Evolutionary conservation across 352 stramenopile genomes (phyloP).

Genomic region (Poterioochromonas sp.): DNA sequence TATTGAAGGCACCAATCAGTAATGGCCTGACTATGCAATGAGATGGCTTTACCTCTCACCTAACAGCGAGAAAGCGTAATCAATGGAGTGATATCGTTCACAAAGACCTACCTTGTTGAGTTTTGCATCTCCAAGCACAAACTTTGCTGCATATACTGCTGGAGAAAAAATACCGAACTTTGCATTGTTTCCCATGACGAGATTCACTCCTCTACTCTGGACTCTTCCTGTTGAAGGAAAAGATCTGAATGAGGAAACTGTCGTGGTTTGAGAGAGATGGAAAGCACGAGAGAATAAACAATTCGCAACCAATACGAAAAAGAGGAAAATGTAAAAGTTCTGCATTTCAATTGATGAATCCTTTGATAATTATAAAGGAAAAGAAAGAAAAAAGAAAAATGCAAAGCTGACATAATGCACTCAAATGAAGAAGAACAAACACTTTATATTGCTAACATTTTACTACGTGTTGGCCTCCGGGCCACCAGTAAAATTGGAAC

Average conservation of each 20-base stretch:
- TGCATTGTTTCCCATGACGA: background rate
- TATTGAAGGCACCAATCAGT: background rate
- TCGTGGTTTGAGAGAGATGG: too few species aligned
- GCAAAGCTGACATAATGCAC: too few species aligned
- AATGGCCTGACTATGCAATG: background rate
- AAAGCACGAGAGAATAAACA: too few species aligned
- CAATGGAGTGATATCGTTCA: background rate
- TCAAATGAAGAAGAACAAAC: too few species aligned
- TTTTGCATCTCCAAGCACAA: background rate
- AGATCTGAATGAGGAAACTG: too few species aligned
- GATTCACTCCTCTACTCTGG: background rate
- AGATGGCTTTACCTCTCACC: background rate
- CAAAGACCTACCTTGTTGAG: background rate
- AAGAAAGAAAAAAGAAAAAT: too few species aligned
- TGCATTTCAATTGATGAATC: too few species aligned
- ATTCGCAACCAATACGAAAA: too few species aligned
- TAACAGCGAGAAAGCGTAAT: background rate
- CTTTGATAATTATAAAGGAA: too few species aligned
- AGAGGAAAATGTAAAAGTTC: too few species aligned
- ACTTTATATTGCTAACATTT: slow-evolving; percentile 21
- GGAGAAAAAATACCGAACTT: slow-evolving; percentile 8
- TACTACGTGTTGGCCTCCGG: slow-evolving; percentile 1
- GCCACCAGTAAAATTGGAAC: slow-evolving; percentile 52
- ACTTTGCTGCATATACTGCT: background rate
- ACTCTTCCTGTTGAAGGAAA: too few species aligned